Evolutionary conservation across 768 basidiomycete genomes (phyloP), one percentile per base, ranked within the genome.

Genomic region (Rhodosporidiobolus sp.): DNA sequence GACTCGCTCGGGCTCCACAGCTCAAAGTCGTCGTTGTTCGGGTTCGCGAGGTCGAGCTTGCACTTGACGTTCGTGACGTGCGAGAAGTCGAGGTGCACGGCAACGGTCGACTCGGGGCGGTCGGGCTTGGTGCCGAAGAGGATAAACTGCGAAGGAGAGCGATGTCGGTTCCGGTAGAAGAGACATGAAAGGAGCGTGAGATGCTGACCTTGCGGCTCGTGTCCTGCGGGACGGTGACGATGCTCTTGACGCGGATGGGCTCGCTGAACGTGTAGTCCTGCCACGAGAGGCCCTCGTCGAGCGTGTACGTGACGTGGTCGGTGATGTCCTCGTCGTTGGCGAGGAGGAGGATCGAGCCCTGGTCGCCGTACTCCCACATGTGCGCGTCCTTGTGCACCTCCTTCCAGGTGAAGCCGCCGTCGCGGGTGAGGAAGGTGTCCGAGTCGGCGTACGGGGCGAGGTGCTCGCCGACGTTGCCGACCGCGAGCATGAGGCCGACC

Each of bases 321-420:
- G 91, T 94, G 0, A 94, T 87, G 69, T 89, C 89, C 80, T 98
- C 95, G 80, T 99, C 96, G 81, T 98, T 97, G 55, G 88, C 92
- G 83, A 99, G 89, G 76, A 99, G 84, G 48, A 98, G 85, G 68
- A 99, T 85, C 2, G 94, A 94, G 9, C 96, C 96, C 0, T 92
- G 95, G 82, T 98, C 96, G 38, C 95, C 95, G 77, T 95, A 98
- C 80, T 94, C 94, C 93, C 92, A 99, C 50, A 97, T 85, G 79
- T 98, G 90, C 0, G 96, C 95, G 76, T 95, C 94, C 80, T 99
- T 99, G 84, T 94, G 94, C 0, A 99, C 89, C 82, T 99, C 96
- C 80, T 96, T 88, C 96, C 96, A 99, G 0, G 91, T 93, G 82
- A 96, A 96, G 16, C 96, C 96, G 4, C 88, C 96, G 77, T 99